These are phyloP conservation scores for Euphorbia peplus DNA, from an alignment of 345 rosid species.

Conservation along the genomic window DNA sequence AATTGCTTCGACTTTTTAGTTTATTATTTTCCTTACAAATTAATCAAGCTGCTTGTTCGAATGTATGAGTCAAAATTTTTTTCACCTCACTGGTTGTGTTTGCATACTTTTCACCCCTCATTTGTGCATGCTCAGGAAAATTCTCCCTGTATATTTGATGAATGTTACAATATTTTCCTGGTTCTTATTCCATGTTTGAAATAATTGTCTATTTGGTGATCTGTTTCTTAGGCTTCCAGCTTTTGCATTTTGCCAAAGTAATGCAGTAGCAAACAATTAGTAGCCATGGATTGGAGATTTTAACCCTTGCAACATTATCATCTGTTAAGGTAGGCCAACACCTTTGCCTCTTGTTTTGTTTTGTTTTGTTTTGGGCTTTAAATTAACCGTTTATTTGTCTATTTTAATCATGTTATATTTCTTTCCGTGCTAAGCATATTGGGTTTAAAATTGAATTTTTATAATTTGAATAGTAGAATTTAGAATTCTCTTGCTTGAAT, in stretches of 20 bases:
- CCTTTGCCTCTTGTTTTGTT: neutral
- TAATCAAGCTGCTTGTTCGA: neutral
- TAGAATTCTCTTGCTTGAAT: neutral
- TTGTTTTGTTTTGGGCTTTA: neutral
- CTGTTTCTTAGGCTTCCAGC: slow-evolving; percentile 63
- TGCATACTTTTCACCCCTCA: too few species aligned
- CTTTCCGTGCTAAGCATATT: too few species aligned
- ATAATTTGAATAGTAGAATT: neutral
- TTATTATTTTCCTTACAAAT: neutral
- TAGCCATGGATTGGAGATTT: slow-evolving; percentile 67
- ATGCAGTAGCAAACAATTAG: slow-evolving; percentile 47
- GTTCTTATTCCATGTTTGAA: neutral
- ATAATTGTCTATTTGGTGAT: neutral
- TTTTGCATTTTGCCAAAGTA: slow-evolving; percentile 68
- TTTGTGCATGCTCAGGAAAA: neutral
- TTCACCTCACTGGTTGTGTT: too few species aligned
- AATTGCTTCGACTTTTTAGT: neutral
- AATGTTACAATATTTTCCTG: neutral
- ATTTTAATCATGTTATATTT: too few species aligned
- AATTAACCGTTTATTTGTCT: too few species aligned
- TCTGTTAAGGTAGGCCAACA: slow-evolving; percentile 53
- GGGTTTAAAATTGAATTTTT: neutral
- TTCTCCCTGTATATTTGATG: neutral
- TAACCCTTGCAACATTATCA: slow-evolving; percentile 72
- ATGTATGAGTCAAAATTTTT: too few species aligned